phyloP scores from a whole-genome alignment of 1,139 yeast genomes.

The Insectozyma bohioensis region DNA sequence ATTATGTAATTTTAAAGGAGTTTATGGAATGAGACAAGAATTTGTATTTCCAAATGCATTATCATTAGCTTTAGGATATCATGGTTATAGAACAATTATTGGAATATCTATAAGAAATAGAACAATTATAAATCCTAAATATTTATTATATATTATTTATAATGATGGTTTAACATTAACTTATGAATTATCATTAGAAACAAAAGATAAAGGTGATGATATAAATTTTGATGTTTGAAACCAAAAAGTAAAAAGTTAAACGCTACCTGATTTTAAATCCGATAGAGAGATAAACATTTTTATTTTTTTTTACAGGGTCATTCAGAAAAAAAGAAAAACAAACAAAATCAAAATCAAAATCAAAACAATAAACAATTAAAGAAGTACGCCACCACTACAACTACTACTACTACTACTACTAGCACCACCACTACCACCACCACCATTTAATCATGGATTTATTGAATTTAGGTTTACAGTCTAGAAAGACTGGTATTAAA shows the following conservation, averaged over 20 bases:
- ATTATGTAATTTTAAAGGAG: constrained; percentile 55
- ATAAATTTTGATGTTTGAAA: too few species aligned
- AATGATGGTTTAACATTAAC: constrained; percentile 34
- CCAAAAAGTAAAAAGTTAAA: too few species aligned
- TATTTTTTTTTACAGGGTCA: too few species aligned
- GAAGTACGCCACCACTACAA: too few species aligned
- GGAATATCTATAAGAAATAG: constrained; percentile 30
- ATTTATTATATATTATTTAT: constrained; percentile 28
- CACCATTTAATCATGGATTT: constrained; percentile 49
- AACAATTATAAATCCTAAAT: constrained; percentile 22
- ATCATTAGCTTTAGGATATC: constrained; percentile 24
- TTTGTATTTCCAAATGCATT: constrained; percentile 47
- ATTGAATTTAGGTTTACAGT: constrained; percentile 51
- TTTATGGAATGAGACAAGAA: constrained; percentile 63
- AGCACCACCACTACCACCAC: too few species aligned
- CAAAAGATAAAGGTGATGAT: too few species aligned
- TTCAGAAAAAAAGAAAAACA: too few species aligned
- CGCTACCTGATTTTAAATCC: too few species aligned
- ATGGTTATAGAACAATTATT: constrained; percentile 32
- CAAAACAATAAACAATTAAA: too few species aligned
- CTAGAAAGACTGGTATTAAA: constrained; percentile 61
- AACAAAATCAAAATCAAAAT: too few species aligned
- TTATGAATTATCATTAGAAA: constrained; percentile 23
- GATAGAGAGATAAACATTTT: too few species aligned
- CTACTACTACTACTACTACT: too few species aligned